Percentiles rank a stretch among this genome's conserved stretches.
phyloP scores from a whole-genome alignment of 2,329 filamentous ascomycete genomes.

The Trichoderma cornu-damae region DNA sequence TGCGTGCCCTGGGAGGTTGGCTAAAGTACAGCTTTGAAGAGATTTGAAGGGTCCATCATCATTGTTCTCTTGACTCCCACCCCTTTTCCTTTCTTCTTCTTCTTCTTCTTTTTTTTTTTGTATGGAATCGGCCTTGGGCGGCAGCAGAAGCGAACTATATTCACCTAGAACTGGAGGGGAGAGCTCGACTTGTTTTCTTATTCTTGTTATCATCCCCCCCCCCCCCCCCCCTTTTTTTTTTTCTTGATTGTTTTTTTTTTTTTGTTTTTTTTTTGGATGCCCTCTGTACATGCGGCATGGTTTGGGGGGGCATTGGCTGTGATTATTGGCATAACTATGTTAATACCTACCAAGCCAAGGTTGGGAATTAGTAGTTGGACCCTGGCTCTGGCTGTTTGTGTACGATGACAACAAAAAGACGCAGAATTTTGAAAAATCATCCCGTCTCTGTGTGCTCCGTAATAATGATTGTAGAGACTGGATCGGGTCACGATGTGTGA shows the following conservation, averaged over 20 bases:
- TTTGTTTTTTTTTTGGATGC: slow-evolving; percentile 9
- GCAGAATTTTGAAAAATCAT: background rate
- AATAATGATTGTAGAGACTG: background rate
- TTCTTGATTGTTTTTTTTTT: background rate
- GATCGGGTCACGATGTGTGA: too few species aligned
- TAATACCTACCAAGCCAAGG: slow-evolving; percentile 22
- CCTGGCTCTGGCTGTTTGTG: slow-evolving; percentile 13
- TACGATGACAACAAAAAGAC: slow-evolving; percentile 14
- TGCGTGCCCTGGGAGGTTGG: slow-evolving; percentile 70
- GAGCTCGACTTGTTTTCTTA: background rate
- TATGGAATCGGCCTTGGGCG: slow-evolving; percentile 5
- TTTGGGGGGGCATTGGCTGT: slow-evolving; percentile 27
- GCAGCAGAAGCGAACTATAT: background rate
- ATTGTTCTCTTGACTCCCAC: background rate
- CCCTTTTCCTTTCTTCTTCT: too few species aligned
- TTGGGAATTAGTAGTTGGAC: slow-evolving; percentile 19
- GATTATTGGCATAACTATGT: slow-evolving; percentile 31
- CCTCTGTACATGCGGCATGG: slow-evolving; percentile 25
- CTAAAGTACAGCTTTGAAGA: slow-evolving; percentile 59
- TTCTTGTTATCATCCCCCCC: too few species aligned
- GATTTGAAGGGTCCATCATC: slow-evolving; percentile 21
- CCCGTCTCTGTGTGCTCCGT: background rate
- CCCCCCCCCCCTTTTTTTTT: too few species aligned
- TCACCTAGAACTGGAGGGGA: background rate
- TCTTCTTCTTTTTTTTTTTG: background rate